A percentile compares a stretch with the other conserved stretches of the same genome.
Conservation (phyloP, 1,139 yeast genomes). For the Suhomyces yuchorum region DNA sequence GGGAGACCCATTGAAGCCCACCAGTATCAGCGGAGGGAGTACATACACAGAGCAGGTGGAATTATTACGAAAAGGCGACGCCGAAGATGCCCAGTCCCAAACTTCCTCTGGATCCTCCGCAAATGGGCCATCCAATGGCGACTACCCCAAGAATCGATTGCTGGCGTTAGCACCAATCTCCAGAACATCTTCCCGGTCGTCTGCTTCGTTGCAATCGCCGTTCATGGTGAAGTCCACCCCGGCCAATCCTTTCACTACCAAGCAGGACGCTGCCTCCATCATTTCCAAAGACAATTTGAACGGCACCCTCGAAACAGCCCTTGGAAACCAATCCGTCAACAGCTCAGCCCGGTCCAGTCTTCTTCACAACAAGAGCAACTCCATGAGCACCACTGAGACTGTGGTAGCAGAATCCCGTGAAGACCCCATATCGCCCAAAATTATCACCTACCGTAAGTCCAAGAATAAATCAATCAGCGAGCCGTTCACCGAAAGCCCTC, state of each 20-base stretch:
- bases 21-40: background rate
- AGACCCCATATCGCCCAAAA: constrained; percentile 39
- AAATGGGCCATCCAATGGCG: constrained; percentile 5
- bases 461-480: constrained; percentile 35
- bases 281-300: constrained; percentile 35
- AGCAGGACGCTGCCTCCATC: constrained; percentile 51
- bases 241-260: constrained; percentile 61
- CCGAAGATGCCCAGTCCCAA: constrained; percentile 16
- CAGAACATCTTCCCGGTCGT: constrained; percentile 26
- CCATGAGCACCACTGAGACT: constrained; percentile 4
- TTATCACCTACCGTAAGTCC: constrained; percentile 50
- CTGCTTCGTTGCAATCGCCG: constrained; percentile 39
- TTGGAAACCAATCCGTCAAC: background rate
- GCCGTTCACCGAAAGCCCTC: constrained; percentile 20
- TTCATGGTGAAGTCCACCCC: constrained; percentile 51
- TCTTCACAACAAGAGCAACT: constrained; percentile 13
- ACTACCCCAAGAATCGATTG: constrained; percentile 6
- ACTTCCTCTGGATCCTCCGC: constrained; percentile 10
- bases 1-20: background rate
- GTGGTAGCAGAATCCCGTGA: background rate
- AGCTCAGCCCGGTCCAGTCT: constrained; percentile 12
- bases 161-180: constrained; percentile 13
- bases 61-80: constrained; percentile 7
- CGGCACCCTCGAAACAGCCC: constrained; percentile 2
- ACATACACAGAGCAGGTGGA: constrained; percentile 8